Evolutionary conservation across 139 green algal genomes (phyloP), one percentile per base, ranked within the genome.

Genomic region (Tetradesmus lagerheimii): DNA sequence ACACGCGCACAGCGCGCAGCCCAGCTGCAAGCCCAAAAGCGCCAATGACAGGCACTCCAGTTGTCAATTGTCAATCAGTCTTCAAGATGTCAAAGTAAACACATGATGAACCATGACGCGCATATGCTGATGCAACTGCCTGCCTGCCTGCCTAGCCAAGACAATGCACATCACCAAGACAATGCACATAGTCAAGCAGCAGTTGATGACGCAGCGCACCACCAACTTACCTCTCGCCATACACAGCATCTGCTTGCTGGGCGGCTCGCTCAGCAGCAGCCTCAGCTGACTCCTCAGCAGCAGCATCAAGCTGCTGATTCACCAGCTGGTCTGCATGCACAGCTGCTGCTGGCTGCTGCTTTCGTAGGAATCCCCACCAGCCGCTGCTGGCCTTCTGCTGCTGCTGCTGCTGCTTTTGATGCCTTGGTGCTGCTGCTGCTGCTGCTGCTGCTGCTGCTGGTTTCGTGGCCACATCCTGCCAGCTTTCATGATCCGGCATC

Each of bases 191-290:
- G n/a, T n/a, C n/a, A n/a, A 82, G 79, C 79, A 85, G 41, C 79
- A 85, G 77, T 37, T 62, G 77, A 3, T 31, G 77, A 29, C n/a
- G 31, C 45, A 57, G 45, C 45, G 14, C 11, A 57, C 45, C 11
- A n/a, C n/a, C n/a, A n/a, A n/a, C 85, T 53, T 31, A 89, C 85
- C 85, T 64, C 31, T 89, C 85, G 35, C 85, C 85, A 71, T 83
- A 89, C 15, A 81, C 85, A 71, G 85, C 85, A 41, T 43, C 53
- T 57, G 82, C 82, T 35, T n/a, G 82, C 39, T 50, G 39, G 4
- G 39, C 23, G 43, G 4, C 27, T 2, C 31, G 41, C 6, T n/a
- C 80, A 27, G 18, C 11, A 18, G 35, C 80, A 86, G 29, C 45
- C 64, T 47, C 80, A 29, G 45, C 80, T 12, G 1, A 31, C 1